Percentiles rank a stretch among this genome's conserved stretches.
Conservation (phyloP, 2,329 filamentous ascomycete genomes). For the Cephalotrichum gorgonifer region DNA sequence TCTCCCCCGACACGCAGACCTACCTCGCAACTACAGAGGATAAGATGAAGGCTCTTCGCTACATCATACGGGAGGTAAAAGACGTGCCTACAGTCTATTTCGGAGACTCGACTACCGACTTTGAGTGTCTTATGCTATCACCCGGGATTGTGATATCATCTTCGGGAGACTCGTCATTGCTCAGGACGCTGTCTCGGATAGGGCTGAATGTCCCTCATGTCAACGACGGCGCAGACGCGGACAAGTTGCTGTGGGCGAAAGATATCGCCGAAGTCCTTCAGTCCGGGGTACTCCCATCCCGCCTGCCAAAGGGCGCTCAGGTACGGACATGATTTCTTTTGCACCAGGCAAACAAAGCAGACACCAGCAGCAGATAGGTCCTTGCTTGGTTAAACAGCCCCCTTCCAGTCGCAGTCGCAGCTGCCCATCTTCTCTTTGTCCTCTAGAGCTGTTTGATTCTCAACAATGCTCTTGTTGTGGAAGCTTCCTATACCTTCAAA, state of each 20-base stretch:
- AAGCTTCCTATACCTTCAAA: too few species aligned
- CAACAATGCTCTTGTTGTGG: background rate
- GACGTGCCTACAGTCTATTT: conserved; percentile 33
- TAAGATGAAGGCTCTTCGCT: conserved; percentile 31
- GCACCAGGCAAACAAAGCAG: background rate
- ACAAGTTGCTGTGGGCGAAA: conserved; percentile 28
- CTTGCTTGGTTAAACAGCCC: too few species aligned
- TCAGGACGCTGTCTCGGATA: conserved; percentile 25
- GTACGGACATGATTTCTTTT: too few species aligned
- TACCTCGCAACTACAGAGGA: conserved; percentile 29
- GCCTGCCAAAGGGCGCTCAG: too few species aligned
- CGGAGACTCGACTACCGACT: conserved; percentile 47
- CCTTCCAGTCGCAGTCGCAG: background rate
- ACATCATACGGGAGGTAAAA: conserved; percentile 10
- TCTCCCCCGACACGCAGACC: conserved; percentile 22
- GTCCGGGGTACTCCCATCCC: background rate
- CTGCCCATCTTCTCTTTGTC: background rate
- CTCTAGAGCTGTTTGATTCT: background rate
- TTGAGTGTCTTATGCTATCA: conserved; percentile 37
- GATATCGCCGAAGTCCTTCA: conserved; percentile 29
- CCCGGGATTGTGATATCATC: conserved; percentile 33
- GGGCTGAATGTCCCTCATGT: conserved; percentile 27
- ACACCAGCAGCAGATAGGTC: background rate
- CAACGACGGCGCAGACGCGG: conserved; percentile 6
- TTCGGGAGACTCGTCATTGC: conserved; percentile 12